Conservation (phyloP, 2,329 filamentous ascomycete genomes). For the Neonectria punicea region DNA sequence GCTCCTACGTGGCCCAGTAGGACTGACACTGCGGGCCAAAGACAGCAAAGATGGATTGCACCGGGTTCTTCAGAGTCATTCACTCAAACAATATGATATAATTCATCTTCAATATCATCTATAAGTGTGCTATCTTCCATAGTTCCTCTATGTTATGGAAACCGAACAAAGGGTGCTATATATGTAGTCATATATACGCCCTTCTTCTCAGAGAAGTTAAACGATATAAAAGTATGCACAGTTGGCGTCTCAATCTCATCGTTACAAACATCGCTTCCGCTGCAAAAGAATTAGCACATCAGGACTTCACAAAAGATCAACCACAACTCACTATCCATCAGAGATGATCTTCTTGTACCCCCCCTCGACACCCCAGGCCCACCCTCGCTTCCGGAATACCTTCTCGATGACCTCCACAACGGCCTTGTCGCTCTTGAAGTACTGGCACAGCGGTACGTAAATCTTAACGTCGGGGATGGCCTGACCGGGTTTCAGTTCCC, state of each 20-base stretch:
- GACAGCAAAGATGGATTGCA: no score
- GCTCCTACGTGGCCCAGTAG: no score
- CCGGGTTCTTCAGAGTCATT: no score
- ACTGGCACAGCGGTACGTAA: slow-evolving; percentile 43
- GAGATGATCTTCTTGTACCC: slow-evolving; percentile 26
- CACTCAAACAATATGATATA: neutral
- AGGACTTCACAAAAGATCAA: neutral
- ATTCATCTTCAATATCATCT: neutral
- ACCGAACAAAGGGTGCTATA: slow-evolving; percentile 25
- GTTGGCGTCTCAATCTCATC: slow-evolving; percentile 10
- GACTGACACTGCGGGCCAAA: no score
- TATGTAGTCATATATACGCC: slow-evolving; percentile 29
- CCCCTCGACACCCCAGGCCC: slow-evolving; percentile 27
- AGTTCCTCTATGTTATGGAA: slow-evolving; percentile 1
- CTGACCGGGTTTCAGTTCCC: slow-evolving; percentile 39
- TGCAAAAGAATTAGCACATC: neutral
- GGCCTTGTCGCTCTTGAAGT: slow-evolving; percentile 25
- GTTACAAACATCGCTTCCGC: slow-evolving; percentile 18
- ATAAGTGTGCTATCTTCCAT: neutral
- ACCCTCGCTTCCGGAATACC: slow-evolving; percentile 27
- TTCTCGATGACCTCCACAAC: slow-evolving; percentile 23
- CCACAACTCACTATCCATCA: slow-evolving; percentile 19
- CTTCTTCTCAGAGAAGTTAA: slow-evolving; percentile 28
- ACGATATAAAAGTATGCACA: slow-evolving; percentile 26
- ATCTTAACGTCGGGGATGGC: slow-evolving; percentile 39